Base-by-base conservation (phyloP, 1,139 yeast species). In the Taiozyma onychis region DNA sequence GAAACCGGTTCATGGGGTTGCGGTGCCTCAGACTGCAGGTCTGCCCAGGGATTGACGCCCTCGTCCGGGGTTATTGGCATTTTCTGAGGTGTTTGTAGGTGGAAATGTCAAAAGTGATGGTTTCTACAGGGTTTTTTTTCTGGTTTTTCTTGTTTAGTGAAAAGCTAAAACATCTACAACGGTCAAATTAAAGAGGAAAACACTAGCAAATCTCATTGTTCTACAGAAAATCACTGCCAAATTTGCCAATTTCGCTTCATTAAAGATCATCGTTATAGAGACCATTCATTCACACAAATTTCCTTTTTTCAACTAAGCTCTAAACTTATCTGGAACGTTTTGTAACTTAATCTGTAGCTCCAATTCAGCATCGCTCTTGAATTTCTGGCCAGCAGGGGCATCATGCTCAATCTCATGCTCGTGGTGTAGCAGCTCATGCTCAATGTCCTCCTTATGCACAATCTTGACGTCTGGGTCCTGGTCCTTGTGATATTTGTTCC, bases 371-470 rank as follows among this genome's bases (percentile, higher is more conserved):
- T 68, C 70, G 30, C 75, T 69, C 39, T 64, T 58, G 42, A 69
- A 53, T 50, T 66, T 68, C 49, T 78, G 69, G 48, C 74, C 67
- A 49, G 73, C 77, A 3, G 45, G 43, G 4, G 43, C 48, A 2
- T 80, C 83, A 64, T 89, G 96, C 64, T 90, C 97, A 46, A 86
- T 82, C 59, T 84, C 90, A 64, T 88, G 95, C 57, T 86, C 88
- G 65, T 90, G 97, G 66, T 88, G 96, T 56, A 90, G 73, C 51
- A 86, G 69, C 62, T 90, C 97, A 66, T 90, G 97, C 64, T 88
- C 96, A 22, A 87, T 80, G 66, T 90, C 97, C 64, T 90, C 97
- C 57, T 84, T 84, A 66, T 90, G 97, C 50, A 88, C 86, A 45
- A 80, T 72, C 59, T 77, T 74, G 22, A 89, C 89, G 48, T 88